phyloP scores from a whole-genome alignment of 2,329 filamentous ascomycete species.

The Iodosphaeria phyllophila region DNA sequence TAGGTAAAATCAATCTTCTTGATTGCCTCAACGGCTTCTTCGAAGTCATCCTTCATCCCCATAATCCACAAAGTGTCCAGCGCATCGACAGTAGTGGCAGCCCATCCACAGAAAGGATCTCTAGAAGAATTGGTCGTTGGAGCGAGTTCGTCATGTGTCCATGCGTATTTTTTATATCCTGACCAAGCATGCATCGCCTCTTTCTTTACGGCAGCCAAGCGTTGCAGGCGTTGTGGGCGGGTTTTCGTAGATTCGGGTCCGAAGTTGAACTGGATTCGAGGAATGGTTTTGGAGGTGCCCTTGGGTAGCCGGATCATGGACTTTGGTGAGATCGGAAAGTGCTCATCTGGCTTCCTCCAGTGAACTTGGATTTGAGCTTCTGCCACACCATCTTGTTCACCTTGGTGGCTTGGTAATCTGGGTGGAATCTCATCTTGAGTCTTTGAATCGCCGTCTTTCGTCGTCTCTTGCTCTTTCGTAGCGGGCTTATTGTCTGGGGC shows the following conservation, averaged over 20 bases:
- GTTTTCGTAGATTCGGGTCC: conserved; percentile 39
- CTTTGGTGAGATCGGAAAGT: conserved; percentile 55
- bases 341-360: conserved; percentile 58
- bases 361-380: conserved; percentile 35
- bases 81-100: conserved; percentile 46
- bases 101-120: conserved; percentile 74
- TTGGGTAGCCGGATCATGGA: conserved; percentile 62
- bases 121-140: conserved; percentile 49
- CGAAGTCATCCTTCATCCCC: conserved; percentile 47
- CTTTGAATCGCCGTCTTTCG: no score
- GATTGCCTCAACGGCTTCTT: conserved; percentile 37
- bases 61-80: conserved; percentile 59
- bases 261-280: conserved; percentile 60
- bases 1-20: conserved; percentile 65
- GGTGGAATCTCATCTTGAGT: no score
- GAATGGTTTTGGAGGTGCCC: conserved; percentile 49
- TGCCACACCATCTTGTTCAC: no score
- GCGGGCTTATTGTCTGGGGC: no score
- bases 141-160: conserved; percentile 70
- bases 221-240: conserved; percentile 42
- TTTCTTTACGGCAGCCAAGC: conserved; percentile 47
- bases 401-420: no score
- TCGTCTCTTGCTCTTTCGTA: no score
- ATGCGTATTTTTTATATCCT: conserved; percentile 64
- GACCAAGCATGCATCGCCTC: conserved; percentile 66